phyloP scores from a whole-genome alignment of 2,329 filamentous ascomycete species.

The Ophiostoma sp. region DNA sequence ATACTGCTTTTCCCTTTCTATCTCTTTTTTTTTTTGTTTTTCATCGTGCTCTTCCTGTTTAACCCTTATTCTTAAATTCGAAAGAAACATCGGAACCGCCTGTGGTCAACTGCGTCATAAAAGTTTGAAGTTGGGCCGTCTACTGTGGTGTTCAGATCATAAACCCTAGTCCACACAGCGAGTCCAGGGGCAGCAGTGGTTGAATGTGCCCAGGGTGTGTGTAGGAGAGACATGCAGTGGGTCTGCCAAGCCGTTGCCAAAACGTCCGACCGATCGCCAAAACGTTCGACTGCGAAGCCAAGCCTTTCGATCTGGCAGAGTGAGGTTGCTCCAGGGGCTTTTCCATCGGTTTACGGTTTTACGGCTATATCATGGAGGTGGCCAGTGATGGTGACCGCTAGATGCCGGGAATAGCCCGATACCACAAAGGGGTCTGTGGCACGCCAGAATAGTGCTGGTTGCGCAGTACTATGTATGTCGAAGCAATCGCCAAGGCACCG shows the following conservation, averaged over 20 bases:
- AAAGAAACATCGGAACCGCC: neutral
- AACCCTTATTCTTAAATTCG: neutral
- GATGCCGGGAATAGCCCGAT: neutral
- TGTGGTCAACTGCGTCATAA: neutral
- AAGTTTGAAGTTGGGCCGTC: conserved; percentile 1
- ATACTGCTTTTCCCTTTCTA: neutral
- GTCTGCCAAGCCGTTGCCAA: conserved; percentile 2
- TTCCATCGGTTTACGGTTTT: neutral
- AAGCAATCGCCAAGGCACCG: neutral
- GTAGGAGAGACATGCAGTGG: neutral
- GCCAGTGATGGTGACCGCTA: neutral
- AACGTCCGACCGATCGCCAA: conserved; percentile 14
- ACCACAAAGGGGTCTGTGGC: neutral
- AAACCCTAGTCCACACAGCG: neutral
- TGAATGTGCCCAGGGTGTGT: neutral
- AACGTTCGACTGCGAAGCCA: conserved; percentile 7
- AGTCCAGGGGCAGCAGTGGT: neutral
- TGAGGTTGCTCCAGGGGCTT: neutral
- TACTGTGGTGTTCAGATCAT: neutral
- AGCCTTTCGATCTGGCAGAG: neutral
- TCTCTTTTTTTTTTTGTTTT: neutral
- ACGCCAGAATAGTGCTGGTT: neutral
- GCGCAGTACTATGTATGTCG: neutral
- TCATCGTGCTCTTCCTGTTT: neutral
- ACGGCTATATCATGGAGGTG: conserved; percentile 5